Evolutionary conservation across 371 early-diverging fungal species (phyloP).

Genomic region (Parasitella parasitica): DNA sequence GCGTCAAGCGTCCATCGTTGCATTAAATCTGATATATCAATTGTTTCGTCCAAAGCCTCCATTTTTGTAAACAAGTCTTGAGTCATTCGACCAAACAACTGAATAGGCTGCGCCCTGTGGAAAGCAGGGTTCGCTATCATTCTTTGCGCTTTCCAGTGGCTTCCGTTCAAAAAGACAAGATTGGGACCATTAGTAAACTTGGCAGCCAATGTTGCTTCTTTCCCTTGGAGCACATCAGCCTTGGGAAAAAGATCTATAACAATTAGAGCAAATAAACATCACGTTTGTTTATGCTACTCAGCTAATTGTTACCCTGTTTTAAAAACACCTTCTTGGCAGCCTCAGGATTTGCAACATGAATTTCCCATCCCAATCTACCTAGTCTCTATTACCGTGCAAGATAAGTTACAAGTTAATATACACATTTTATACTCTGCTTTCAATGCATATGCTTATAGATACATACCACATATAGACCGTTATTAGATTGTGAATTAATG

Average conservation of each 20-base stretch:
- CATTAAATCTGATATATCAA: slow-evolving; percentile 27
- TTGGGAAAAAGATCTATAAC: slow-evolving; percentile 1
- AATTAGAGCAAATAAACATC: background rate
- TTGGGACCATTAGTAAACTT: slow-evolving; percentile 8
- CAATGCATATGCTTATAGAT: too few relatives aligned
- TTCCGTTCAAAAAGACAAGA: slow-evolving; percentile 5
- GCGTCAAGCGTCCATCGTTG: slow-evolving; percentile 36
- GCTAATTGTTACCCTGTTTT: background rate
- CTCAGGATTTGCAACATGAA: slow-evolving; percentile 4
- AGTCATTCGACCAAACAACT: slow-evolving; percentile 29
- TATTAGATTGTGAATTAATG: background rate
- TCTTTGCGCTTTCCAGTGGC: slow-evolving; percentile 17
- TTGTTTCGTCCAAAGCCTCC: slow-evolving; percentile 9
- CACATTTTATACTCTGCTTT: background rate
- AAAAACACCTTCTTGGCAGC: background rate
- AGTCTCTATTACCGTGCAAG: background rate
- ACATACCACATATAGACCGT: slow-evolving; percentile 16
- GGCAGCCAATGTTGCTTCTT: background rate
- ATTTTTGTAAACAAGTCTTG: slow-evolving; percentile 25
- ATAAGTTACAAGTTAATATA: too few relatives aligned
- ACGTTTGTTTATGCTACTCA: background rate
- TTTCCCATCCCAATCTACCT: slow-evolving; percentile 1
- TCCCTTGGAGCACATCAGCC: background rate
- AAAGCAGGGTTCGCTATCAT: slow-evolving; percentile 43
- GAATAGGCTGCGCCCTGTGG: slow-evolving; percentile 36